Evolutionary conservation across 129 eudicot species (phyloP), one percentile per base, ranked within the genome.

Genomic region (Tanacetum coccineum): DNA sequence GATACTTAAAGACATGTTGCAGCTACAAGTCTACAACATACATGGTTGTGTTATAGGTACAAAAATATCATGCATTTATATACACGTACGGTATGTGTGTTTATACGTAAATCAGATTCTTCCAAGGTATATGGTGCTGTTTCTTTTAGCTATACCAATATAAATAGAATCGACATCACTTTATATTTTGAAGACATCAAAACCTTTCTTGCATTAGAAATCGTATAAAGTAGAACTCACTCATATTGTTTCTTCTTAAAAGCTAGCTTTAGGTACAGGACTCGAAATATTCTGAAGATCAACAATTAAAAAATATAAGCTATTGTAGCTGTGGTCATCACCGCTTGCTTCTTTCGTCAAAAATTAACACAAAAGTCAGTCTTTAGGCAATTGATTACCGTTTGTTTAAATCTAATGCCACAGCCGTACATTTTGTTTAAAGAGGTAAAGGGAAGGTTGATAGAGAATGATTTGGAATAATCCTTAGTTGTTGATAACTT

Each of bases 381-480:
- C 46, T 58, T 72, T 26, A 28, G 70, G 53, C 70, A 36, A 36
- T 36, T 36, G 42, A 36, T 36, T 39, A 39, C 70, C 77, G 49
- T 63, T 44, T 22, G 62, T 50, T 61, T 53, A 63, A 63, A 63
- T 63, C 56, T 47, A 63, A 21, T 18, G 13, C 39, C 17, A 55
- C 62, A 72, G 17, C 77, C 77, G 70, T 72, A 52, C 62, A 50
- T 28, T 36, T 71, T 53, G 61, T 9, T 71, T 71, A 71, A 71
- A 49, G 55, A n/a, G 9, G 17, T 51, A 71, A 72, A 62, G 44
- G 54, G 50, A 62, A 36, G 60, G 20, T 52, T 62, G 54, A 51
- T 36, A 13, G 62, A 62, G 69, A 62, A 60, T 60, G 40, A 59
- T 60, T 60, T 26, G 49, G 51, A 71, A 72, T 72, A 62, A 51